A percentile compares a stretch with the other conserved stretches of the same genome.
Evolutionary conservation across 108 stramenopile species (phyloP).

Genomic region (Mayamaea pseudoterrestris): DNA sequence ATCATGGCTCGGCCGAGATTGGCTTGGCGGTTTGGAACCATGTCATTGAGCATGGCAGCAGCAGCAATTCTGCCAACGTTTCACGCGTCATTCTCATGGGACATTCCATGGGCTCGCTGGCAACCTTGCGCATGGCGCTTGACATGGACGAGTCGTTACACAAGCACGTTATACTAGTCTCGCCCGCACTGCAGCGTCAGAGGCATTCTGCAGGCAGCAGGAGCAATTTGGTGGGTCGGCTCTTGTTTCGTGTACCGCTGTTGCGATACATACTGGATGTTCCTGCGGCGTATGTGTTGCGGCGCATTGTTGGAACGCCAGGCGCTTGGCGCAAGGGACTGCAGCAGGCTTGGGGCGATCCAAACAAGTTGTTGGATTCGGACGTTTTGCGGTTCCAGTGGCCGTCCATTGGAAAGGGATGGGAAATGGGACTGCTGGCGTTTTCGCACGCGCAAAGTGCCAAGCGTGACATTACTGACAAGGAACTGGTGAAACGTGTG

Average conservation of each 20-base stretch:
- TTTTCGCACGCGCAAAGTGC: slow-evolving; percentile 33
- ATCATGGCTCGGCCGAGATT: slow-evolving; percentile 29
- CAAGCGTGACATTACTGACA: slow-evolving; percentile 14
- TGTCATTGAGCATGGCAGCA: neutral
- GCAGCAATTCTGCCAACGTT: neutral
- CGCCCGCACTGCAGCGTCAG: slow-evolving; percentile 45
- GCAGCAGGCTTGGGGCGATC: slow-evolving; percentile 50
- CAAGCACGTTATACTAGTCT: slow-evolving; percentile 43
- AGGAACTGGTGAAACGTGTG: slow-evolving; percentile 28
- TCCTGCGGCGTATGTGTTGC: slow-evolving; percentile 30
- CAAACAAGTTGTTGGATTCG: slow-evolving; percentile 29
- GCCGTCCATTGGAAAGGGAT: slow-evolving; percentile 70
- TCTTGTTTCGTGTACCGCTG: neutral
- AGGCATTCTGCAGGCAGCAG: neutral
- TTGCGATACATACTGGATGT: slow-evolving; percentile 18
- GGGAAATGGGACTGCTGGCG: slow-evolving; percentile 58
- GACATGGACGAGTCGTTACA: slow-evolving; percentile 15
- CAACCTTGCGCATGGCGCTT: slow-evolving; percentile 52
- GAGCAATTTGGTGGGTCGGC: neutral
- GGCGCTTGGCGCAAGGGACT: slow-evolving; percentile 57
- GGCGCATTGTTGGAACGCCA: slow-evolving; percentile 43
- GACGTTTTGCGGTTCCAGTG: slow-evolving; percentile 70
- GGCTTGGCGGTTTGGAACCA: slow-evolving; percentile 12
- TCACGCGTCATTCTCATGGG: slow-evolving; percentile 44
- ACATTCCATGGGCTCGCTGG: slow-evolving; percentile 62